Evolutionary conservation across 2,329 filamentous ascomycete species (phyloP).

Genomic region (Alternaria rosae): DNA sequence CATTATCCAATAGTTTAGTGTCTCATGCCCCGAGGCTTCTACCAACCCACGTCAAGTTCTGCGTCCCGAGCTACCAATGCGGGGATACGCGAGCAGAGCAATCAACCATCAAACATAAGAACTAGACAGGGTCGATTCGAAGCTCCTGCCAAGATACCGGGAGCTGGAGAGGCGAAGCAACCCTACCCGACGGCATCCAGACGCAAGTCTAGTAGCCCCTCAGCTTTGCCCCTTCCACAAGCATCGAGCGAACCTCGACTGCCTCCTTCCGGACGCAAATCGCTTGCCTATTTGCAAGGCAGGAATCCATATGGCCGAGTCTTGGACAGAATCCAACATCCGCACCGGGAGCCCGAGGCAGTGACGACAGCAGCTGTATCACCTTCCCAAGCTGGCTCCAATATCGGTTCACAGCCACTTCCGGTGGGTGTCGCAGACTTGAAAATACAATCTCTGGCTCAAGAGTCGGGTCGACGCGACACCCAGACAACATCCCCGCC

Average conservation of each 20-base stretch:
- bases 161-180: slow-evolving; percentile 10
- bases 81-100: slow-evolving; percentile 19
- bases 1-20: not conserved
- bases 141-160: slow-evolving; percentile 2
- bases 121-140: slow-evolving; percentile 22
- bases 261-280: slow-evolving; percentile 21
- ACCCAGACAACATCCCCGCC: slow-evolving; percentile 8
- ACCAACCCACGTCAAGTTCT: slow-evolving; percentile 29
- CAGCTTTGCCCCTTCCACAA: slow-evolving; percentile 10
- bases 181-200: slow-evolving; percentile 9
- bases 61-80: slow-evolving; percentile 20
- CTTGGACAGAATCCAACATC: slow-evolving; percentile 31
- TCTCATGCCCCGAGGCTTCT: slow-evolving; percentile 34
- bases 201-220: slow-evolving; percentile 14
- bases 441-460: slow-evolving; percentile 24
- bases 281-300: slow-evolving; percentile 38
- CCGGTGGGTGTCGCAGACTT: slow-evolving; percentile 27
- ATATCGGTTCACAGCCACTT: slow-evolving; percentile 25
- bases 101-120: slow-evolving; percentile 15
- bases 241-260: slow-evolving; percentile 12
- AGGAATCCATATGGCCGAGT: slow-evolving; percentile 46
- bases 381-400: slow-evolving; percentile 32
- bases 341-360: slow-evolving; percentile 24
- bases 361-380: slow-evolving; percentile 10
- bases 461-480: slow-evolving; percentile 2